A percentile compares a stretch with the other conserved stretches of the same genome.
phyloP scores from a whole-genome alignment of 2,329 filamentous ascomycete species.

The Orbilia ellipsospora region DNA sequence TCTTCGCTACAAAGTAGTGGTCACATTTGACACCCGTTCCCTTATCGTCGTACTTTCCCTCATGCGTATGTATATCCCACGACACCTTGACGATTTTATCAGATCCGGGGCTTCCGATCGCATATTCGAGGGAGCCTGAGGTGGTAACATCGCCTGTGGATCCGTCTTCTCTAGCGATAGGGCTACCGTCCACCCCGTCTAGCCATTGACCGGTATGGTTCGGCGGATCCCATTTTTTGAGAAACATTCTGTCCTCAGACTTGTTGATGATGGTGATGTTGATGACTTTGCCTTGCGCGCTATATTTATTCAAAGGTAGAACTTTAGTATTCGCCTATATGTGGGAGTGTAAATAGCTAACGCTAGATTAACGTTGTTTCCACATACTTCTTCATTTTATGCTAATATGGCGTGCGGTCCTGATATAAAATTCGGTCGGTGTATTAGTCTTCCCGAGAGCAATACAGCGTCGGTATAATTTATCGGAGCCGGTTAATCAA shows the following conservation, averaged over 20 bases:
- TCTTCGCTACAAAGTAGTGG: not conserved
- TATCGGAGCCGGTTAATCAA: too few species aligned
- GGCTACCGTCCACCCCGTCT: not conserved
- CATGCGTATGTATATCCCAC: not conserved
- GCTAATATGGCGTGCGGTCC: too few species aligned
- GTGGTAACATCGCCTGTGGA: not conserved
- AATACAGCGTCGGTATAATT: too few species aligned
- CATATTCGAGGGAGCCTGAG: not conserved
- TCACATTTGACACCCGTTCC: not conserved
- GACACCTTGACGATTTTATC: not conserved
- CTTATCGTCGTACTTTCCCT: not conserved
- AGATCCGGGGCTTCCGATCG: not conserved
- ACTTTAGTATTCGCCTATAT: too few species aligned
- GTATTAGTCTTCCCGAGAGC: too few species aligned
- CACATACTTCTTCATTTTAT: too few species aligned
- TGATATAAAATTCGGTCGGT: too few species aligned
- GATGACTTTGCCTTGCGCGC: too few species aligned
- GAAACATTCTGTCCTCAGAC: not conserved
- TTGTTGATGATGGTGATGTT: not conserved
- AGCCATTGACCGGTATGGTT: not conserved
- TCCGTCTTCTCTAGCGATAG: not conserved
- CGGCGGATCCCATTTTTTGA: constrained; percentile 1
- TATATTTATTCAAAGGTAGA: too few species aligned
- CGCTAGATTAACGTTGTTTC: too few species aligned
- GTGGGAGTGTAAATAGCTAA: too few species aligned